phyloP scores from a whole-genome alignment of 768 basidiomycete genomes.

The Austroboletus eburneus region DNA sequence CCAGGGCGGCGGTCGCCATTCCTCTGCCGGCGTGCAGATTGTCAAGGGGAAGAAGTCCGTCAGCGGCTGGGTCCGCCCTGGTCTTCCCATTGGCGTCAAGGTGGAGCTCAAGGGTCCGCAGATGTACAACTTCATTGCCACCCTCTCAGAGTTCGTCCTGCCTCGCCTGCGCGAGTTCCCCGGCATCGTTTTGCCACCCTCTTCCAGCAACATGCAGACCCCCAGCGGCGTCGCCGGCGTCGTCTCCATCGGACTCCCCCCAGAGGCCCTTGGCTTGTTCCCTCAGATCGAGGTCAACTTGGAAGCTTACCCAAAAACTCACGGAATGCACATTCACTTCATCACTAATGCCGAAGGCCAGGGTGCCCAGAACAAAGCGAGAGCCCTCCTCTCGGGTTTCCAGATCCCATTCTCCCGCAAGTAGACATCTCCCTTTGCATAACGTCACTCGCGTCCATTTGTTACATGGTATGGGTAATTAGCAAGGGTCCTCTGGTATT shows the following conservation, averaged over 20 bases:
- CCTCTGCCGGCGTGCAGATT: slow-evolving; percentile 74
- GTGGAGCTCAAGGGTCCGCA: slow-evolving; percentile 85
- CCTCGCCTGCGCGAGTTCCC: slow-evolving; percentile 89
- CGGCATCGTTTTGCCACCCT: slow-evolving; percentile 76
- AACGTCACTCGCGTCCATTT: neutral
- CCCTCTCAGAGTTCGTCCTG: slow-evolving; percentile 90
- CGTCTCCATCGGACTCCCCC: slow-evolving; percentile 82
- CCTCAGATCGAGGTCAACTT: slow-evolving; percentile 95
- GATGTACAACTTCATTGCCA: slow-evolving; percentile 93
- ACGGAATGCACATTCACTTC: slow-evolving; percentile 94
- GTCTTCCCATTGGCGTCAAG: slow-evolving; percentile 81
- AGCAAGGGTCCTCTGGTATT: slow-evolving; percentile 15
- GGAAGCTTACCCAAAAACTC: slow-evolving; percentile 79
- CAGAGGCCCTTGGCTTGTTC: slow-evolving; percentile 83
- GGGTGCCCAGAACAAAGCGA: slow-evolving; percentile 87
- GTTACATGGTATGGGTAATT: slow-evolving; percentile 22
- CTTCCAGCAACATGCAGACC: slow-evolving; percentile 63
- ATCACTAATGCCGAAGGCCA: slow-evolving; percentile 82
- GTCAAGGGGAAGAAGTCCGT: slow-evolving; percentile 62
- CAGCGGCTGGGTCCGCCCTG: slow-evolving; percentile 81
- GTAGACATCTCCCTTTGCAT: slow-evolving; percentile 11
- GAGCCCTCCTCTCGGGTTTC: slow-evolving; percentile 85
- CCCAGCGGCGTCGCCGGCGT: slow-evolving; percentile 82
- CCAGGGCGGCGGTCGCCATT: slow-evolving; percentile 66
- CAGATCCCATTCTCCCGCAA: slow-evolving; percentile 79